Conservation (phyloP, 164 flowering plant genomes). For the Akebia trifoliata region DNA sequence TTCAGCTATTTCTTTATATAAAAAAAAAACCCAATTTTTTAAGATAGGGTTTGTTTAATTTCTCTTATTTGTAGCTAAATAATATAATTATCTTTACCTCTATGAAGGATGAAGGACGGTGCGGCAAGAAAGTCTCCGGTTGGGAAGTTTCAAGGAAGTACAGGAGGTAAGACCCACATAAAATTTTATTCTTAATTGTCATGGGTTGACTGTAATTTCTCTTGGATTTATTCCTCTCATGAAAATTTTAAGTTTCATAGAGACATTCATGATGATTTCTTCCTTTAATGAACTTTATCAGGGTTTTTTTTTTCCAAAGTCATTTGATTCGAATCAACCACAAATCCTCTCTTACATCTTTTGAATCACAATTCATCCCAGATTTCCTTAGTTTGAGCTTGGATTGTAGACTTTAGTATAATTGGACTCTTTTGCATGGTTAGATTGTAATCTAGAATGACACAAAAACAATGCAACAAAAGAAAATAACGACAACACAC, state of each 20-base stretch:
- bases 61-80: background rate
- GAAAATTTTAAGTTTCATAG: background rate
- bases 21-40: no score
- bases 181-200: background rate
- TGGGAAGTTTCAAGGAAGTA: conserved; percentile 27
- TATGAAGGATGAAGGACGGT: conserved; percentile 41
- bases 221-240: background rate
- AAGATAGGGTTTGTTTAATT: conserved; percentile 6
- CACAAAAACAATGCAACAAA: no score
- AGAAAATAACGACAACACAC: no score
- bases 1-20: no score
- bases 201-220: background rate
- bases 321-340: no score
- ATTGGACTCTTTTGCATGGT: no score
- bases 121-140: conserved; percentile 39
- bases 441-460: no score
- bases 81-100: background rate
- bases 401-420: no score
- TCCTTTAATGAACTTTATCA: background rate
- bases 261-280: background rate
- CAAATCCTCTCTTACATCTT: no score
- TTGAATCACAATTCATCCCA: no score
- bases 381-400: no score
- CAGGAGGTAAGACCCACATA: conserved; percentile 18
- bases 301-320: background rate